Conservation (phyloP, 352 stramenopile species). For the Phytophthora fragariae region DNA sequence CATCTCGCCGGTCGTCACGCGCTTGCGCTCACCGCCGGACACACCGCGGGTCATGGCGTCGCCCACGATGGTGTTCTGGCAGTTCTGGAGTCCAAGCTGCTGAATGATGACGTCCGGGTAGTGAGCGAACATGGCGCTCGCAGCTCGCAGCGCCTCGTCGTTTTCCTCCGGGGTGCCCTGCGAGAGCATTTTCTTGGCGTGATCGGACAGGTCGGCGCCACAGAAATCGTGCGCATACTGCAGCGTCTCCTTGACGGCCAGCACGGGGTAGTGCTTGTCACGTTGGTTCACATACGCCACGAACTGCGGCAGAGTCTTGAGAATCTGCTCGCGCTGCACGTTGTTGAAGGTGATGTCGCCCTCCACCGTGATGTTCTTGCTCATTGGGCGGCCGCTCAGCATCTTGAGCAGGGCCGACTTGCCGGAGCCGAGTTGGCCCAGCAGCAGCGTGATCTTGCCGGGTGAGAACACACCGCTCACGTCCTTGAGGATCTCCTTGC, state of each 20-base stretch:
- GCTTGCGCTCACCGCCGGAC: slow-evolving; percentile 70
- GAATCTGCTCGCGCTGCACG: slow-evolving; percentile 35
- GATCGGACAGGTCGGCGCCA: slow-evolving; percentile 32
- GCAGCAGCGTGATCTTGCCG: slow-evolving; percentile 49
- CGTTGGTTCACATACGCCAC: slow-evolving; percentile 57
- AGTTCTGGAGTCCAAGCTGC: slow-evolving; percentile 40
- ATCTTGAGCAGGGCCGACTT: slow-evolving; percentile 56
- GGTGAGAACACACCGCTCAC: slow-evolving; percentile 46
- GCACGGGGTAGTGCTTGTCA: slow-evolving; percentile 58
- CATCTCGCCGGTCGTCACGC: slow-evolving; percentile 84
- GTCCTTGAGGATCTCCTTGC: slow-evolving; percentile 50
- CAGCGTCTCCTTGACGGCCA: slow-evolving; percentile 65
- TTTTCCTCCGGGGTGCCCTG: slow-evolving; percentile 21
- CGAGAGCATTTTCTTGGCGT: slow-evolving; percentile 17
- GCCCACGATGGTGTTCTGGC: slow-evolving; percentile 69
- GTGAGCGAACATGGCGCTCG: slow-evolving; percentile 15
- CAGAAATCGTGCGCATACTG: slow-evolving; percentile 54
- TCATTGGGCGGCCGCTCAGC: slow-evolving; percentile 39
- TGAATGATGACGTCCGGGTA: slow-evolving; percentile 29
- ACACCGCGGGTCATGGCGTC: slow-evolving; percentile 62
- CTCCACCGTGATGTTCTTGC: slow-evolving; percentile 50
- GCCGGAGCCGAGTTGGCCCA: slow-evolving; percentile 45
- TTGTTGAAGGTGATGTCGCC: slow-evolving; percentile 52
- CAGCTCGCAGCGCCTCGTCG: slow-evolving; percentile 12
- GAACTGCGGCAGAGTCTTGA: slow-evolving; percentile 49